Percentiles rank a stretch among this genome's conserved stretches.
Evolutionary conservation across 2,329 filamentous ascomycete genomes (phyloP).

Genomic region (Nakataea oryzae): DNA sequence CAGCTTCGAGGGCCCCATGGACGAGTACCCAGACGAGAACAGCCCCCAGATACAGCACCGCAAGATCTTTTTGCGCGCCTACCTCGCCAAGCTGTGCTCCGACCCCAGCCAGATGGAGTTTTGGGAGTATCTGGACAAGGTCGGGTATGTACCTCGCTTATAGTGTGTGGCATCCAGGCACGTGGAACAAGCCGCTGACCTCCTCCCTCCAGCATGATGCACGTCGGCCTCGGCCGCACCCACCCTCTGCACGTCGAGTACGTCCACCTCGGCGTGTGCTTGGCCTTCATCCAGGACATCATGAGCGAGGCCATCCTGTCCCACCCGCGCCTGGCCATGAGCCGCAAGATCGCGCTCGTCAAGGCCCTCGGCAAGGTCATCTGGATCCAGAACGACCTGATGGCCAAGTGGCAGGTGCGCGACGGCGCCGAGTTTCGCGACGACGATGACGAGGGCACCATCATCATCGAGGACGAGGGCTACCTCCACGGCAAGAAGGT

Average conservation of each 20-base stretch:
- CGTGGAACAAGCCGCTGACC: background rate
- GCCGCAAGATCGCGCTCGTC: constrained; percentile 61
- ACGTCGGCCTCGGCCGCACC: constrained; percentile 62
- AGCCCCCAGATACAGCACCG: constrained; percentile 66
- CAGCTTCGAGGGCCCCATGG: constrained; percentile 56
- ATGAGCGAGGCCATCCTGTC: constrained; percentile 67
- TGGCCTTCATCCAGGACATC: constrained; percentile 69
- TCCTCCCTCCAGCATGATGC: constrained; percentile 51
- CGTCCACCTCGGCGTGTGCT: constrained; percentile 61
- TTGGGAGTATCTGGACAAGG: constrained; percentile 78
- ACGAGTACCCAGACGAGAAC: constrained; percentile 52
- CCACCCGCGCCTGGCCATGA: constrained; percentile 55
- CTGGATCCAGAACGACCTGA: constrained; percentile 81
- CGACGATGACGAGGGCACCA: constrained; percentile 22
- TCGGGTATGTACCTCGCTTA: constrained; percentile 42
- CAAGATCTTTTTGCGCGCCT: constrained; percentile 70
- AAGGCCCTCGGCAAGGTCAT: constrained; percentile 72
- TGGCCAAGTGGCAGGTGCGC: constrained; percentile 71
- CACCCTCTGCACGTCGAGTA: constrained; percentile 73
- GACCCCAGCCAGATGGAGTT: constrained; percentile 68
- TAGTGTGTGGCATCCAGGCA: background rate
- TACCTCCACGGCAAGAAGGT: constrained; percentile 55
- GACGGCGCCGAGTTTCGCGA: constrained; percentile 52
- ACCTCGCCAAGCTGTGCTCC: constrained; percentile 63
- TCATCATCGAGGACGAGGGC: constrained; percentile 45